Conservation (phyloP, 768 basidiomycete genomes). For the Guyanaporus albipodus region DNA sequence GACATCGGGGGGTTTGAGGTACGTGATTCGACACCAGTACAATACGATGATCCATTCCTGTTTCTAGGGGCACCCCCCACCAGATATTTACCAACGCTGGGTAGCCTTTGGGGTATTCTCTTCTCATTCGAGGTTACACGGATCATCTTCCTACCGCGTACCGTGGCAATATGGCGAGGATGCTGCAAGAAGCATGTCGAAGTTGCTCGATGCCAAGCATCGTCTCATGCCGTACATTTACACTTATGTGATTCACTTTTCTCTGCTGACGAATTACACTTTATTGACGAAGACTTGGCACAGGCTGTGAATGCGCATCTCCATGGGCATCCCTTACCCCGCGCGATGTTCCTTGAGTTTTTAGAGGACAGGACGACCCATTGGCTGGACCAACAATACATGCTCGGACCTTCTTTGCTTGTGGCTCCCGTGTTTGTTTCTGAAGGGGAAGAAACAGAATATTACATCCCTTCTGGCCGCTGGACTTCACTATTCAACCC, state of each 20-base stretch:
- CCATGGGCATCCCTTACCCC: slow-evolving; percentile 53
- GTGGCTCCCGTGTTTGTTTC: slow-evolving; percentile 61
- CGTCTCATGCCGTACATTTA: slow-evolving; percentile 74
- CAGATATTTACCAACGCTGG: slow-evolving; percentile 73
- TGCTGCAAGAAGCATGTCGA: slow-evolving; percentile 60
- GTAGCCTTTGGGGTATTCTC: slow-evolving; percentile 75
- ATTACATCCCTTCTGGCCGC: slow-evolving; percentile 56
- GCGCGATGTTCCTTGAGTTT: slow-evolving; percentile 69
- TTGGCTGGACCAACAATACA: slow-evolving; percentile 56
- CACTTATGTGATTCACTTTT: slow-evolving; percentile 38
- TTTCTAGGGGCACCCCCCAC: slow-evolving; percentile 55
- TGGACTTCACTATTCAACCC: slow-evolving; percentile 63
- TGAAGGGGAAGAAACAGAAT: slow-evolving; percentile 49
- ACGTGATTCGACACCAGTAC: slow-evolving; percentile 1
- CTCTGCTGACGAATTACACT: not conserved
- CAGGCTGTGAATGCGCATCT: slow-evolving; percentile 51
- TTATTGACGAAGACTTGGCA: not conserved
- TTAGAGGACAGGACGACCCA: slow-evolving; percentile 56
- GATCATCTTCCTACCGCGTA: slow-evolving; percentile 69
- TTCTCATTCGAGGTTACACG: slow-evolving; percentile 71
- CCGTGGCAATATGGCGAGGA: slow-evolving; percentile 75
- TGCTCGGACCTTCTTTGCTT: slow-evolving; percentile 55
- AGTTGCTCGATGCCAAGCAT: slow-evolving; percentile 60
- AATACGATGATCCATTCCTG: not conserved
- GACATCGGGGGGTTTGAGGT: slow-evolving; percentile 79